phyloP scores from a whole-genome alignment of 352 stramenopile species.

The Halophytophthora polymorphica region DNA sequence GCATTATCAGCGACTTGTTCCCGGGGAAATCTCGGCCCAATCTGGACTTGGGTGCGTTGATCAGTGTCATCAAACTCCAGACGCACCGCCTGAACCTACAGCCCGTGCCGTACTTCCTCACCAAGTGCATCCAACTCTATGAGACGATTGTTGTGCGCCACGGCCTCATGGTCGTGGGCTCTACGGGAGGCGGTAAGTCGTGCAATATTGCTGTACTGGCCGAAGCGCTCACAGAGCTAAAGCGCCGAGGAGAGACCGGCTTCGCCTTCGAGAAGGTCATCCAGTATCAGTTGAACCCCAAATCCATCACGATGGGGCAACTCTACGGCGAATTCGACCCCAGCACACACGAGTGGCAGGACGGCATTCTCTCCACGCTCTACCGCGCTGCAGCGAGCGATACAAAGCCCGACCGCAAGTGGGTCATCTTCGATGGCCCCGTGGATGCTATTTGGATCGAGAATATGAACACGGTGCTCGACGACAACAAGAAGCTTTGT shows the following conservation, averaged over 20 bases:
- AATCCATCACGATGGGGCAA: constrained; percentile 94
- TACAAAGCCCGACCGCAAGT: constrained; percentile 91
- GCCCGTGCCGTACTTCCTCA: constrained; percentile 89
- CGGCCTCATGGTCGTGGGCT: constrained; percentile 95
- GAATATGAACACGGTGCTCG: constrained; percentile 96
- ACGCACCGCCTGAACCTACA: constrained; percentile 85
- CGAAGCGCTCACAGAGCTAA: constrained; percentile 87
- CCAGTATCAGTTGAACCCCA: constrained; percentile 92
- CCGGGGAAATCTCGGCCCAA: constrained; percentile 87
- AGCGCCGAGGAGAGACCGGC: constrained; percentile 63
- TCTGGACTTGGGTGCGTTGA: constrained; percentile 85
- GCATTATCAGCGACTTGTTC: constrained; percentile 95
- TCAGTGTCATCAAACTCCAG: constrained; percentile 87
- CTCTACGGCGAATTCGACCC: constrained; percentile 95
- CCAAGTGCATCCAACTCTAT: constrained; percentile 94
- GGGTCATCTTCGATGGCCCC: constrained; percentile 94
- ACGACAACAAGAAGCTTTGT: constrained; percentile 96
- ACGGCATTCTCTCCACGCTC: constrained; percentile 93
- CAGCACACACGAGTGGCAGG: constrained; percentile 94
- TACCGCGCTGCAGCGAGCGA: constrained; percentile 88
- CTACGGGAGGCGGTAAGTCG: constrained; percentile 89
- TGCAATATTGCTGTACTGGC: constrained; percentile 90
- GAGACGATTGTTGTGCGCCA: constrained; percentile 94
- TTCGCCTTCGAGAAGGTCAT: constrained; percentile 90
- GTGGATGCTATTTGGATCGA: constrained; percentile 96